A percentile compares a stretch with the other conserved stretches of the same genome.
Evolutionary conservation across 1,139 yeast genomes (phyloP).

Genomic region (Scheffersomyces quercinus): DNA sequence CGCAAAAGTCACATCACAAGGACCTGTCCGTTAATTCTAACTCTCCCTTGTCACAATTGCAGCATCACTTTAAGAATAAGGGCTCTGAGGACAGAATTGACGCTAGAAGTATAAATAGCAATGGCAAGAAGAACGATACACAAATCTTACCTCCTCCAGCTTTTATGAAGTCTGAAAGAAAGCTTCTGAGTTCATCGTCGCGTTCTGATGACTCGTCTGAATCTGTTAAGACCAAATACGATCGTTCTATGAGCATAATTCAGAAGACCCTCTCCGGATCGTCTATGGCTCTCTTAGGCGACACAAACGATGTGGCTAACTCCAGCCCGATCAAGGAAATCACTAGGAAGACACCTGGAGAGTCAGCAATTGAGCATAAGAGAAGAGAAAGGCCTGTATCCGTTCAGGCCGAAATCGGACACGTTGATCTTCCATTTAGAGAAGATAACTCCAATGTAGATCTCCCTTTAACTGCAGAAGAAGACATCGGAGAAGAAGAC

Average conservation of each 20-base stretch:
- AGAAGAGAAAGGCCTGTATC: constrained; percentile 29
- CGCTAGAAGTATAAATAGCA: background rate
- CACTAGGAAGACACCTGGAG: constrained; percentile 9
- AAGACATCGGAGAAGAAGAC: background rate
- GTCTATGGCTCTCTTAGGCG: constrained; percentile 5
- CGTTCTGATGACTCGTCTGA: constrained; percentile 19
- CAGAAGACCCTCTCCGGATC: constrained; percentile 27
- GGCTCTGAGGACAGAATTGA: too few relatives aligned
- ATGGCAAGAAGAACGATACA: background rate
- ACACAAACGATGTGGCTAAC: background rate
- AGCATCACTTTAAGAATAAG: constrained; percentile 9
- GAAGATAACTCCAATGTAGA: too few relatives aligned
- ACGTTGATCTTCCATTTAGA: constrained; percentile 3
- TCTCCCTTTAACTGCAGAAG: too few relatives aligned
- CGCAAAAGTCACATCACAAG: constrained; percentile 11
- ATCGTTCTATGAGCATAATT: constrained; percentile 28
- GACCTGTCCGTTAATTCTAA: constrained; percentile 19
- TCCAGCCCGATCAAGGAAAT: constrained; percentile 11
- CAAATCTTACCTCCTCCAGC: background rate
- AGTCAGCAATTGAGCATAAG: constrained; percentile 5
- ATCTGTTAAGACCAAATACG: constrained; percentile 20
- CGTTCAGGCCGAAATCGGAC: constrained; percentile 29
- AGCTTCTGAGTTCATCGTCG: constrained; percentile 13
- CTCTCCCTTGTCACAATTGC: constrained; percentile 18
- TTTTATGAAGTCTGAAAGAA: background rate